A percentile compares a stretch with the other conserved stretches of the same genome.
These are phyloP conservation scores for Cicer judaicum DNA, from an alignment of 306 rosid genomes.

Conservation along the genomic window DNA sequence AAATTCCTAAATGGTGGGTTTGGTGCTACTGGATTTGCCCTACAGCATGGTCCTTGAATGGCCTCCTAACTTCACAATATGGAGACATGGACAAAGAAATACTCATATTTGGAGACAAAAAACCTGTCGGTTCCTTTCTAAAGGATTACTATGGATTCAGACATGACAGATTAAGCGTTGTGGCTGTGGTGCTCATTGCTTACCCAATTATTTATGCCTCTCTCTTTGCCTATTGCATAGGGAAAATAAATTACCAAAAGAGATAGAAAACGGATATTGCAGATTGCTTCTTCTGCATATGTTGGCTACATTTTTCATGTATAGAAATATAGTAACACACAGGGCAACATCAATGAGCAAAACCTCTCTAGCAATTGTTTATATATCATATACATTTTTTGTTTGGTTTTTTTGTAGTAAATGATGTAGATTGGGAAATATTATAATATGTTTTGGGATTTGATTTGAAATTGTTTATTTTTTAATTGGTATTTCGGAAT, in stretches of 20 bases:
- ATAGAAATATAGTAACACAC: conserved; percentile 48
- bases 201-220: conserved; percentile 65
- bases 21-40: conserved; percentile 89
- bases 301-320: conserved; percentile 50
- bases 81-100: conserved; percentile 65
- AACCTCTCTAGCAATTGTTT: conserved; percentile 34
- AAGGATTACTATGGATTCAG: conserved; percentile 69
- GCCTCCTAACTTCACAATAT: conserved; percentile 77
- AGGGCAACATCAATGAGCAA: conserved; percentile 38
- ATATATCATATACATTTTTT: conserved; percentile 12
- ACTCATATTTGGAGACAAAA: conserved; percentile 62
- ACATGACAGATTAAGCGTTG: conserved; percentile 62
- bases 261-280: conserved; percentile 49
- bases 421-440: conserved; percentile 16
- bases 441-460: conserved; percentile 6
- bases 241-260: conserved; percentile 66
- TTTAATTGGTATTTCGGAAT: background rate
- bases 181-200: conserved; percentile 70
- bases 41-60: conserved; percentile 82
- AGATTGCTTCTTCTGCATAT: conserved; percentile 42
- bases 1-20: conserved; percentile 90
- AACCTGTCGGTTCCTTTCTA: conserved; percentile 59
- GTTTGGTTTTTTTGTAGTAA: conserved; percentile 9
- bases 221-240: conserved; percentile 74
- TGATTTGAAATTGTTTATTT: conserved; percentile 2